Base-by-base conservation (phyloP, 2,329 filamentous ascomycete genomes). In the Exophiala viscosa region DNA sequence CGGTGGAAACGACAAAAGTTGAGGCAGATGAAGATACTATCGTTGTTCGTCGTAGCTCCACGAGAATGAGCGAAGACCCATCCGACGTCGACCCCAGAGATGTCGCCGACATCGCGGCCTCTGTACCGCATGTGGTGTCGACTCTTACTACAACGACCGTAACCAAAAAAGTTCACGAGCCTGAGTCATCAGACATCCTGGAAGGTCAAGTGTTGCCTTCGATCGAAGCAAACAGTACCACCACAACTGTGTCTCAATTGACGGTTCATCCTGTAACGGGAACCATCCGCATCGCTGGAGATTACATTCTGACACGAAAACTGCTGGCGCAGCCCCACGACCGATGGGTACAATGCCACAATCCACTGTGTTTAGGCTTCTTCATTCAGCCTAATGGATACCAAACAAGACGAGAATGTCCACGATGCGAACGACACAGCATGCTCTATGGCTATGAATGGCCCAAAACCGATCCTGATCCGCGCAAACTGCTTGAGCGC, bases 401-500 rank as follows among this genome's bases (percentile, higher is more conserved):
- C 68, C 86, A 85, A 60, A 96, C 91, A 1, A 83, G 86, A 47
- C 84, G 87, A 44, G 86, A 89, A 13, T 99, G 93, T 67, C 91
- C 90, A 3, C 83, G 93, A 5, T 99, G 93, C 69, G 93, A 99
- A 72, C 83, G 93, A 0, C 93, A 99, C 66, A 95, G 88, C 13
- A 97, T 95, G 73, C 74, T 99, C 0, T 99, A 97, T 67, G 95
- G 95, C 0, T 96, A 88, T 66, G 78, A 87, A 52, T 99, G 93
- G 93, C 93, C 93, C 5, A 96, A 99, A 75, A 97, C 93, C 0
- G 87, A 96, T 54, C 86, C 79, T 57, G 83, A 86, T 44, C 54
- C 54, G 2, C 58, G 61, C n/a, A 63, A 58, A 44, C 50, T 63
- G 14, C 52, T 60, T 13, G 58, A 60, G 36, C 51, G 61, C 15